A percentile compares a stretch with the other conserved stretches of the same genome.
Evolutionary conservation across 257 asterid species (phyloP).

Genomic region (Plantago ovata): DNA sequence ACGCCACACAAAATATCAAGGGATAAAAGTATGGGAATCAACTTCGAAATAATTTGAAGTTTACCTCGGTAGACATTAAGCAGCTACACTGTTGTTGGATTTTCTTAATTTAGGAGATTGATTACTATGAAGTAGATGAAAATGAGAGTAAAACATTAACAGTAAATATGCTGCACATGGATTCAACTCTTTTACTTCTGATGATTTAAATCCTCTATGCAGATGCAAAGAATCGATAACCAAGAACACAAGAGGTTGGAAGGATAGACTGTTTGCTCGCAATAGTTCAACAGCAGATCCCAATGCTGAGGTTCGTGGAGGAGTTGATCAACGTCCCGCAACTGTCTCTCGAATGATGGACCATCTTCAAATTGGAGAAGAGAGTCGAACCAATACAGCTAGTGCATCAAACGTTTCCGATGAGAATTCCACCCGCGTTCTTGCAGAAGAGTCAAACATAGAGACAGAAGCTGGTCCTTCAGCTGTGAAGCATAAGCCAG

Average conservation of each 20-base stretch:
- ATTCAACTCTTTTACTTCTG: no score
- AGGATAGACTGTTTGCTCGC: conserved; percentile 59
- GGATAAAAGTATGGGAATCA: no score
- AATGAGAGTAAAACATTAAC: no score
- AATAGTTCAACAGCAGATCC: conserved; percentile 36
- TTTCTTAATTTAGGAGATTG: no score
- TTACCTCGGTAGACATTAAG: no score
- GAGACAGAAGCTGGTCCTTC: conserved; percentile 29
- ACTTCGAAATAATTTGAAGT: no score
- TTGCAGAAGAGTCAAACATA: conserved; percentile 23
- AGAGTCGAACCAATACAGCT: conserved; percentile 23
- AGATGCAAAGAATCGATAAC: conserved; percentile 62
- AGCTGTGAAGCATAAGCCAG: conserved; percentile 22
- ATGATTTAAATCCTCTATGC: not conserved
- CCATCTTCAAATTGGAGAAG: conserved; percentile 37
- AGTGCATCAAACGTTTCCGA: conserved; percentile 31
- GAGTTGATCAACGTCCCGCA: conserved; percentile 28
- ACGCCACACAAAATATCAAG: no score
- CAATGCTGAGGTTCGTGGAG: conserved; percentile 37
- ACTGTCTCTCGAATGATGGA: conserved; percentile 39
- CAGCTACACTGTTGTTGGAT: no score
- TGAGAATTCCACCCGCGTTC: conserved; percentile 26
- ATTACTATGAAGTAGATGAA: no score
- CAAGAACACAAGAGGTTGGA: conserved; percentile 72
- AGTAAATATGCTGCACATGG: no score